Percentiles rank a stretch among this genome's conserved stretches.
Conservation (phyloP, 2,329 filamentous ascomycete genomes). For the Sclerotinia trifoliorum region DNA sequence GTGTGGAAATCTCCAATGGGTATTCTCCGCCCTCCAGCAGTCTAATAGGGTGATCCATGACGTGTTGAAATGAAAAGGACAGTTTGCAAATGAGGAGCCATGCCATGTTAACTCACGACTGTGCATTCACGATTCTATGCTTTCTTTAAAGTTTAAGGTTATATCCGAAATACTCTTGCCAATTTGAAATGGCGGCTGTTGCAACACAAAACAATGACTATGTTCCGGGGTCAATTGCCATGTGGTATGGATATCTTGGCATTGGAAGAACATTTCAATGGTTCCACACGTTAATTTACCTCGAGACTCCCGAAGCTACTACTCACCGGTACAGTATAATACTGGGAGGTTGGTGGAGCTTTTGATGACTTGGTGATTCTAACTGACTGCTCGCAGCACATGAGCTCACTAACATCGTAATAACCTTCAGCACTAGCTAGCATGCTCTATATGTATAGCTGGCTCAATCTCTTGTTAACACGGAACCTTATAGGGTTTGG, state of each 20-base stretch:
- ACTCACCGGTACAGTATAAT: not conserved
- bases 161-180: conserved; percentile 7
- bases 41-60: not conserved
- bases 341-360: not conserved
- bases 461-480: not conserved
- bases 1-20: not conserved
- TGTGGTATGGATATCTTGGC: conserved; percentile 6
- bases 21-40: not conserved
- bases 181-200: not conserved
- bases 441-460: not conserved
- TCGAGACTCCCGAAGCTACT: not conserved
- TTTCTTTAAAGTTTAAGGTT: not conserved
- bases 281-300: not conserved
- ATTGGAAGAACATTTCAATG: not conserved
- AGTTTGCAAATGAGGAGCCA: conserved; percentile 2
- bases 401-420: not conserved
- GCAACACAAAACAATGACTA: not conserved
- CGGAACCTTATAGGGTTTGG: not conserved
- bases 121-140: not conserved
- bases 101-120: not conserved
- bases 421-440: not conserved
- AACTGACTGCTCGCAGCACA: not conserved
- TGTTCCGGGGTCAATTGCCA: not conserved
- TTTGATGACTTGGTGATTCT: not conserved
- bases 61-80: conserved; percentile 18